Conservation (phyloP, 495 filamentous ascomycete genomes). For the Sordaria brevicollis region DNA sequence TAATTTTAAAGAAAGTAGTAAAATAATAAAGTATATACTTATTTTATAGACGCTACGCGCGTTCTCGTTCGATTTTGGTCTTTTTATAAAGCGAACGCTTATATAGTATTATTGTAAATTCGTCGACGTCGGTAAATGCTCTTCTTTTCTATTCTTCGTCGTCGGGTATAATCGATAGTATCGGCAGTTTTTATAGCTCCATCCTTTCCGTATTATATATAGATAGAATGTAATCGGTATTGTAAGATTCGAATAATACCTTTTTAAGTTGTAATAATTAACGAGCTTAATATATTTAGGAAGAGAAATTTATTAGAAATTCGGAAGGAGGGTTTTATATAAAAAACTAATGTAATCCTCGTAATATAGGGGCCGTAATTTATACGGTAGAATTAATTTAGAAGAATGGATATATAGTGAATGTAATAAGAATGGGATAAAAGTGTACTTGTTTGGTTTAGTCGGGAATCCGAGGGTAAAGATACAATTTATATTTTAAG, state of each 20-base stretch:
- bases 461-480: not conserved
- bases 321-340: too few species aligned
- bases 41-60: not conserved
- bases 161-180: not conserved
- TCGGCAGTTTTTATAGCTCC: not conserved
- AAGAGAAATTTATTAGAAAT: too few species aligned
- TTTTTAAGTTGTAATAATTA: too few species aligned
- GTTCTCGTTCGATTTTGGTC: not conserved
- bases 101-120: too few species aligned
- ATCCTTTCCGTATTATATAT: not conserved
- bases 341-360: too few species aligned
- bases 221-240: not conserved
- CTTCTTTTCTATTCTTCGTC: not conserved
- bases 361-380: too few species aligned
- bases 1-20: not conserved
- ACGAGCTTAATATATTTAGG: not conserved
- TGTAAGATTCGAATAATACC: too few species aligned
- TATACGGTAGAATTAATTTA: too few species aligned
- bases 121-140: not conserved
- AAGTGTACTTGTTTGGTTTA: not conserved
- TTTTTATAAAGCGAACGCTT: too few species aligned
- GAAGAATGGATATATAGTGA: too few species aligned
- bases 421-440: not conserved
- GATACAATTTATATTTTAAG: not conserved
- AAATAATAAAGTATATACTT: not conserved